phyloP scores from a whole-genome alignment of 1,284 basidiomycete species.

The Cutaneotrichosporon cavernicola region DNA sequence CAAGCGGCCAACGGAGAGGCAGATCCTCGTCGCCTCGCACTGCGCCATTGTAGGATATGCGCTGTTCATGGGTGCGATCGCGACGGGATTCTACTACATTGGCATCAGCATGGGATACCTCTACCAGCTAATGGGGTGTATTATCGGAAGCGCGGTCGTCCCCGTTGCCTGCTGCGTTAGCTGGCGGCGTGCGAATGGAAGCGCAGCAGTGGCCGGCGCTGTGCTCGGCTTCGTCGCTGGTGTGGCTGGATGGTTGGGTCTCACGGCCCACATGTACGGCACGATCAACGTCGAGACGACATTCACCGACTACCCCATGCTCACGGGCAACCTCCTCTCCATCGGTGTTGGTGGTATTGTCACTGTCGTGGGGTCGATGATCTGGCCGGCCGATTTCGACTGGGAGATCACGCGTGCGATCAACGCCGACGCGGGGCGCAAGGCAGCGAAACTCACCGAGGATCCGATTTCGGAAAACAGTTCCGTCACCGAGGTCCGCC shows the following conservation, averaged over 20 bases:
- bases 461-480: neutral
- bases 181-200: slow-evolving; percentile 79
- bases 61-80: slow-evolving; percentile 74
- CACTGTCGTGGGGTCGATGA: slow-evolving; percentile 62
- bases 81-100: slow-evolving; percentile 82
- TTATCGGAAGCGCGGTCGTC: slow-evolving; percentile 76
- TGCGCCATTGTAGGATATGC: slow-evolving; percentile 66
- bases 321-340: slow-evolving; percentile 82
- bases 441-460: neutral
- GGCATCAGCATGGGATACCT: slow-evolving; percentile 72
- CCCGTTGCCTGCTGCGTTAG: slow-evolving; percentile 81
- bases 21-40: slow-evolving; percentile 60
- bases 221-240: slow-evolving; percentile 69
- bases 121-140: slow-evolving; percentile 52
- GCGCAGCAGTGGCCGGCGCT: slow-evolving; percentile 71
- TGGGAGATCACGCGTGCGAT: slow-evolving; percentile 74
- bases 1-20: slow-evolving; percentile 60
- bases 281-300: slow-evolving; percentile 67
- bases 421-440: slow-evolving; percentile 53
- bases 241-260: slow-evolving; percentile 77
- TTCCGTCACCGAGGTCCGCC: slow-evolving; percentile 1
- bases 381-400: slow-evolving; percentile 76
- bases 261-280: slow-evolving; percentile 69
- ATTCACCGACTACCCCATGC: slow-evolving; percentile 63
- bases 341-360: slow-evolving; percentile 79